Conservation (phyloP, 345 rosid genomes). For the Rhodomyrtus tomentosa region DNA sequence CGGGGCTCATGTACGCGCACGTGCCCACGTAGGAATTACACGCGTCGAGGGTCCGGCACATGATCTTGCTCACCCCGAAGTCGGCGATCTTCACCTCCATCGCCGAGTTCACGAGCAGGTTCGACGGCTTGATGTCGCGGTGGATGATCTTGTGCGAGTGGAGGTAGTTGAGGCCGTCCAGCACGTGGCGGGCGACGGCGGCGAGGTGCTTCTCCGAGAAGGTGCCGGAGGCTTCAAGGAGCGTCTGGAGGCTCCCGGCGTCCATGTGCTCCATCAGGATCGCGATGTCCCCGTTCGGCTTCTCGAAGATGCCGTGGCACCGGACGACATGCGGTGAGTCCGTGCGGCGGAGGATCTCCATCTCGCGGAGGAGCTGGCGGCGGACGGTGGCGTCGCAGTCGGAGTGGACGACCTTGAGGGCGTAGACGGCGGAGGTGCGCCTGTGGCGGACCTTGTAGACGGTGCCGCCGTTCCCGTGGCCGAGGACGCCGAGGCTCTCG, state of each 20-base stretch:
- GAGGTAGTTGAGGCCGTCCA: constrained; percentile 50
- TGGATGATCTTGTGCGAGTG: constrained; percentile 67
- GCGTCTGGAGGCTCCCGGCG: constrained; percentile 49
- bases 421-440: constrained; percentile 41
- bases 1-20: constrained; percentile 93
- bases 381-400: constrained; percentile 47
- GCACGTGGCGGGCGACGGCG: constrained; percentile 45
- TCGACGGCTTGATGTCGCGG: constrained; percentile 79
- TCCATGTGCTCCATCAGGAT: constrained; percentile 85
- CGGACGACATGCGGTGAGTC: constrained; percentile 56
- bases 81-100: constrained; percentile 76
- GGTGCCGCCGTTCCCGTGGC: constrained; percentile 80
- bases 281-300: constrained; percentile 53
- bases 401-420: constrained; percentile 54
- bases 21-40: constrained; percentile 90
- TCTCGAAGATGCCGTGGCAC: constrained; percentile 50
- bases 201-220: constrained; percentile 43
- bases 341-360: constrained; percentile 69
- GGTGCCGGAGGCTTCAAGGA: constrained; percentile 23
- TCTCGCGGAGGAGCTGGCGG: constrained; percentile 59
- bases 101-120: constrained; percentile 41
- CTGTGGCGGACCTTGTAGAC: constrained; percentile 71
- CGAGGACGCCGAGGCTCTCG: constrained; percentile 57
- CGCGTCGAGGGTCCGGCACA: constrained; percentile 51
- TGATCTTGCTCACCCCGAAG: constrained; percentile 76